phyloP scores from a whole-genome alignment of 2,329 filamentous ascomycete species.

The Scolecobasidium constrictum region DNA sequence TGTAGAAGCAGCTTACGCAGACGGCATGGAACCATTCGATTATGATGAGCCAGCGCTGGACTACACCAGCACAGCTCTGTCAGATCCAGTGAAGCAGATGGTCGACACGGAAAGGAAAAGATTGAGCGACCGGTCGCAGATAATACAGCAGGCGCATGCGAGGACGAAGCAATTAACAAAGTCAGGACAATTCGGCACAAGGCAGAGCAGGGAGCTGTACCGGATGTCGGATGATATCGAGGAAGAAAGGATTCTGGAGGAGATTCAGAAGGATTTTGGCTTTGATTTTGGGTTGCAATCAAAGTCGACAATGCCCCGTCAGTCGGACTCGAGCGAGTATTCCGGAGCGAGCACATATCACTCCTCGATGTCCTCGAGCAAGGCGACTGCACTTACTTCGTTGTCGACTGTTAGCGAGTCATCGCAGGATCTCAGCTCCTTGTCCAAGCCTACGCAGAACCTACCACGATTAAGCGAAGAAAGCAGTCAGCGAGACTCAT shows the following conservation, averaged over 20 bases:
- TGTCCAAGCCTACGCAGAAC: background rate
- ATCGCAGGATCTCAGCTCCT: background rate
- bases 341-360: constrained; percentile 66
- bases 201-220: constrained; percentile 7
- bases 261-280: constrained; percentile 77
- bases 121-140: constrained; percentile 3
- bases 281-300: constrained; percentile 63
- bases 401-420: constrained; percentile 64
- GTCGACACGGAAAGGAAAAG: constrained; percentile 49
- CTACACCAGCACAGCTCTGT: background rate
- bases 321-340: constrained; percentile 71
- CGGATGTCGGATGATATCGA: constrained; percentile 29
- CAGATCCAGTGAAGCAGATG: constrained; percentile 62
- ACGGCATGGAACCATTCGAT: constrained; percentile 68
- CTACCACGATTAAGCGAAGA: constrained; percentile 9
- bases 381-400: constrained; percentile 55
- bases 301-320: constrained; percentile 55
- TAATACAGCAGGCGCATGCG: constrained; percentile 11
- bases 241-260: constrained; percentile 54
- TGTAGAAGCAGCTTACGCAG: constrained; percentile 91
- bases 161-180: constrained; percentile 1
- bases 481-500: constrained; percentile 1
- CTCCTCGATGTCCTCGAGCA: constrained; percentile 64
- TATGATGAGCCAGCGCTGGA: constrained; percentile 24
- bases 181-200: background rate